Evolutionary conservation across 2,329 filamentous ascomycete genomes (phyloP), one percentile per base, ranked within the genome.

Genomic region (Nothomitra cinnamomea): DNA sequence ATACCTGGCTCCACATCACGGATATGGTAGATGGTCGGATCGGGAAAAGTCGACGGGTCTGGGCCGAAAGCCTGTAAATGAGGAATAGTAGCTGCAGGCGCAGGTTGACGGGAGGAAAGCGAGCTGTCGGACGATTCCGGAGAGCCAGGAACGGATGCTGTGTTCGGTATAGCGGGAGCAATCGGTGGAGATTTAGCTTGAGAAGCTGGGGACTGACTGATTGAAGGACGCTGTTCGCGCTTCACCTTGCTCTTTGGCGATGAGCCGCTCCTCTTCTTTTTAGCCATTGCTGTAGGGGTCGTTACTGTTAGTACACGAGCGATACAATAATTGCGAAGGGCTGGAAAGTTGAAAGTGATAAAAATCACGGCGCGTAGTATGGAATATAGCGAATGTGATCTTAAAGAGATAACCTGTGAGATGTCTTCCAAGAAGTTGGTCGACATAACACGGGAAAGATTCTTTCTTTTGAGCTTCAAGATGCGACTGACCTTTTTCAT

Each of bases 11-110:
- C 76, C 22, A 89, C 74, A 0, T 82, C 75, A 54, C 82, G 82
- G 57, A 98, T 95, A 64, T 98, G 85, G 71, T 98, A 98, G 51
- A 95, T 77, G 36, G 90, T 95, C 1, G 89, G 88, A 63, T 98
- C 92, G 59, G 80, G 74, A 62, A 90, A 95, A n/a, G 82, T 87
- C 24, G 87, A 85, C 0, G 90, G 90, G 63, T 96, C 88, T 40
- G 90, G 83, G 56, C 90, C 90, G 65, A 95, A 96, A 0, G 87
- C 89, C 67, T 94, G 86, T 62, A 82, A 82, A 56, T 89, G 83
- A 4, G 78, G 76, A 22, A 83, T 68, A 5, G 77, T 72, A n/a
- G 79, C 75, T 1, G 77, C 76, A 4, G 78, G 77, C 50, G 72
- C 71, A 13, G 75, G 76, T 63, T 78, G 79, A 65, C 78, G 79